Conservation (phyloP, 345 rosid species). For the Acer negundo region DNA sequence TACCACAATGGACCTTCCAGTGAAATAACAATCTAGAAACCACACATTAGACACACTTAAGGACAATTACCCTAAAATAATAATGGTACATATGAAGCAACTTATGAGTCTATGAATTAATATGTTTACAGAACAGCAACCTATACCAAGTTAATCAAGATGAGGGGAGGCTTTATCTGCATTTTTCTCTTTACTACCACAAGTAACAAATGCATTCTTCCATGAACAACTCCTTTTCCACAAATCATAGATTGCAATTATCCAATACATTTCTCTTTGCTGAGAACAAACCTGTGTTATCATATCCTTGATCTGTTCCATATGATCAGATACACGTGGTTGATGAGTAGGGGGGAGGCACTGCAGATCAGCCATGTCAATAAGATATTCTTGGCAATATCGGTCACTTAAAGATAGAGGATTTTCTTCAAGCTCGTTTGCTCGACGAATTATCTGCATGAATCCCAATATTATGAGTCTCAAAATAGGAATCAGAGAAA, state of each 20-base stretch:
- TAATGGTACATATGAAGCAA: not conserved
- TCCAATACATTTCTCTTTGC: slow-evolving; percentile 1
- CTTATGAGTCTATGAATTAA: not conserved
- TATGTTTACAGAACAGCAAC: not conserved
- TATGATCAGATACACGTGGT: slow-evolving; percentile 78
- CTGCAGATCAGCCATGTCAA: slow-evolving; percentile 72
- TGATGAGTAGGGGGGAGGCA: slow-evolving; percentile 81
- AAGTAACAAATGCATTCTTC: not conserved
- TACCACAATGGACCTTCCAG: not conserved
- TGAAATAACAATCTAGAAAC: not conserved
- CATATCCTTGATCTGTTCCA: slow-evolving; percentile 76
- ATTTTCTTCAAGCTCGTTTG: slow-evolving; percentile 60
- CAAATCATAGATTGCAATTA: not conserved
- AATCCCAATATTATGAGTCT: slow-evolving; percentile 9
- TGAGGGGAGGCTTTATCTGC: not conserved
- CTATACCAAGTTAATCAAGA: not conserved
- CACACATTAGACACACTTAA: not conserved
- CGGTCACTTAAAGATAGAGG: slow-evolving; percentile 60
- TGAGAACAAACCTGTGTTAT: slow-evolving; percentile 53
- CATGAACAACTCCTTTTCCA: not conserved
- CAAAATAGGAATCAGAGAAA: not conserved
- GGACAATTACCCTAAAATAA: slow-evolving; percentile 1
- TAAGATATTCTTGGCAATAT: slow-evolving; percentile 74
- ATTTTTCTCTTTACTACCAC: not conserved
- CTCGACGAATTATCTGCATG: slow-evolving; percentile 70